Evolutionary conservation across 2,329 filamentous ascomycete species (phyloP), one percentile per base, ranked within the genome.

Genomic region (Cladobotryum mycophilum): DNA sequence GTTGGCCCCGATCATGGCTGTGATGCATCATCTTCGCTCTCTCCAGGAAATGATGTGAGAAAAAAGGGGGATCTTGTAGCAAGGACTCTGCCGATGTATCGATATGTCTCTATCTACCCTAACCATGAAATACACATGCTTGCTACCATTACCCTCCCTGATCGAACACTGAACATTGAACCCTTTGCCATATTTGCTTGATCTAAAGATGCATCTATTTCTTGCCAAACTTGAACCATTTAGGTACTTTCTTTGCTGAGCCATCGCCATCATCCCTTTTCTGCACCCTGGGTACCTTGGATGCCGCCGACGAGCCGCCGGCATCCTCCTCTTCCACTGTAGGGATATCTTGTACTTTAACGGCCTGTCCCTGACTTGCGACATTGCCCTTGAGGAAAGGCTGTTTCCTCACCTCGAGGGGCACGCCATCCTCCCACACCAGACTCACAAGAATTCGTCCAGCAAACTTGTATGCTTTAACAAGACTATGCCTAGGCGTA

Each of bases 381-480:
- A 85, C 74, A 22, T 73, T 70, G 1, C 66, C 58, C 59, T 80
- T 84, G 51, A 93, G 67, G 47, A 87, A 81, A 14, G 78, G 71
- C 20, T 69, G 70, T 30, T 76, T 76, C 53, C 84, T 74, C 4
- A 76, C 78, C 11, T 76, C 70, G 1, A 70, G 61, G n/a, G 78
- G 74, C 1, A 84, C 86, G 36, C 67, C 74, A 43, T 84, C 78
- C 17, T 82, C 80, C 88, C 89, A 95, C 1, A 82, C 70, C 54
- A 95, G 79, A 53, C 85, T 92, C 41, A 96, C 72, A 8, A 95
- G 72, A 33, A 91, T 84, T 34, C 82, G 78, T 6, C 84, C 83
- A 3, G 76, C 78, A 55, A 96, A 79, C 13, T 84, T 81, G 58
- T 95, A 78, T 51, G 85, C 82, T 47, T 78, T 75, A 51, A 96